Evolutionary conservation across 306 rosid genomes (phyloP), one percentile per base, ranked within the genome.

Genomic region (Sechiopsis laciniata): DNA sequence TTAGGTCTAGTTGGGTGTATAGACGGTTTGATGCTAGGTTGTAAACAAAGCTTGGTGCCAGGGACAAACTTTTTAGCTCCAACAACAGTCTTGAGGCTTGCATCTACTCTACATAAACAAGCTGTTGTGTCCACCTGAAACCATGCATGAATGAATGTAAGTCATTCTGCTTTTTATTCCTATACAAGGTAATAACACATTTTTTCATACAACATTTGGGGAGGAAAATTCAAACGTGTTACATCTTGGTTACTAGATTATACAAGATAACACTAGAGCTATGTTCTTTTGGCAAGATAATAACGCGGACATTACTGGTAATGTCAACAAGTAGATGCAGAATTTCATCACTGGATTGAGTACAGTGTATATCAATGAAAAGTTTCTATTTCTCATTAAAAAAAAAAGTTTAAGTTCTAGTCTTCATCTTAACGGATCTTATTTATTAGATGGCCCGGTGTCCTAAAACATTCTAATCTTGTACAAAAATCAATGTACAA

Each of bases 21-120:
- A 63, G 90, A 86, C 2, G 99, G 97, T 77, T 95, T 89, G 79
- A 91, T 91, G 84, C 91, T 96, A 55, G 99, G 99, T 82, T 91
- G 99, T 75, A 91, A 88, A 76, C 99, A 94, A 55, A 94, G 78
- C 81, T 94, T 91, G 35, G 99, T 85, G 24, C 99, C 97, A 1
- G 99, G 96, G 78, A 94, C 99, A 81, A 94, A 91, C 82, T 89
- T 94, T 64, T 96, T 87, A 46, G 97, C 99, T 77, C 99, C 97
- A 6, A 84, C 97, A 20, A 94, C 99, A 20, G 99, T 89, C 85
- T 94, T 94, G 76, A 94, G 80, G 67, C 99, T 88, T 19, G 96
- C 84, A 81, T 94, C 99, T 78, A 94, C 99, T 88, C 86, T 94
- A 82, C 99, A 94, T 77, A 89, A 94, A 84, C 99, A 94, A 26